A percentile compares a stretch with the other conserved stretches of the same genome.
These are phyloP conservation scores for Ammopiptanthus mongolicus DNA, from an alignment of 306 rosid species.

Conservation along the genomic window DNA sequence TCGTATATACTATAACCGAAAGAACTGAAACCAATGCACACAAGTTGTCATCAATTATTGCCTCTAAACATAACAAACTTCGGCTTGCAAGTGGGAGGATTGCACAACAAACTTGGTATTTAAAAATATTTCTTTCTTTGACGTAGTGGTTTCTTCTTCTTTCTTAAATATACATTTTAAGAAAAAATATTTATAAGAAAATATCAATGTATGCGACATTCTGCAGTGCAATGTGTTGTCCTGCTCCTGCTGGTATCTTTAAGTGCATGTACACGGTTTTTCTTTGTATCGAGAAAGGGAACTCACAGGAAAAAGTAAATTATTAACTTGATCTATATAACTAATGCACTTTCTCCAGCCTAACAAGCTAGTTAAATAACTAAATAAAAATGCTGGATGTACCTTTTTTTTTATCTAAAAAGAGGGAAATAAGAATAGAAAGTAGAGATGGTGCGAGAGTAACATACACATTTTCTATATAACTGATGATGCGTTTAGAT, in stretches of 20 bases:
- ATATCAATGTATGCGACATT: neutral
- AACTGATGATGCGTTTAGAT: too few relatives aligned
- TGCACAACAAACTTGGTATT: neutral
- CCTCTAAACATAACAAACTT: slow-evolving; percentile 16
- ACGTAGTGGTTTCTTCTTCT: neutral
- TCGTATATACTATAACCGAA: slow-evolving; percentile 10
- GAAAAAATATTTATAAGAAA: neutral
- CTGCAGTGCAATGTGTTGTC: neutral
- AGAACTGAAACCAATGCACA: slow-evolving; percentile 25
- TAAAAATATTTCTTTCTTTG: neutral
- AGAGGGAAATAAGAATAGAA: neutral
- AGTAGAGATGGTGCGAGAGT: neutral
- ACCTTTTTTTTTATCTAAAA: neutral
- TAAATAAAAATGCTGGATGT: neutral
- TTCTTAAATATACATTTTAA: neutral
- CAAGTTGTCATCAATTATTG: slow-evolving; percentile 43
- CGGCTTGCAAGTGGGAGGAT: slow-evolving; percentile 21
- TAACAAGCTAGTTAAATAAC: neutral
- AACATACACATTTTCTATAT: too few relatives aligned
- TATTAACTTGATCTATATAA: neutral
- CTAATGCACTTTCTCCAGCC: neutral
- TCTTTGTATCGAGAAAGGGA: neutral
- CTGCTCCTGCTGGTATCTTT: neutral
- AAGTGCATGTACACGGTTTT: neutral
- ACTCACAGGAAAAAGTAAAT: neutral